Evolutionary conservation across 257 asterid genomes (phyloP).

Genomic region (Verbena officinalis): DNA sequence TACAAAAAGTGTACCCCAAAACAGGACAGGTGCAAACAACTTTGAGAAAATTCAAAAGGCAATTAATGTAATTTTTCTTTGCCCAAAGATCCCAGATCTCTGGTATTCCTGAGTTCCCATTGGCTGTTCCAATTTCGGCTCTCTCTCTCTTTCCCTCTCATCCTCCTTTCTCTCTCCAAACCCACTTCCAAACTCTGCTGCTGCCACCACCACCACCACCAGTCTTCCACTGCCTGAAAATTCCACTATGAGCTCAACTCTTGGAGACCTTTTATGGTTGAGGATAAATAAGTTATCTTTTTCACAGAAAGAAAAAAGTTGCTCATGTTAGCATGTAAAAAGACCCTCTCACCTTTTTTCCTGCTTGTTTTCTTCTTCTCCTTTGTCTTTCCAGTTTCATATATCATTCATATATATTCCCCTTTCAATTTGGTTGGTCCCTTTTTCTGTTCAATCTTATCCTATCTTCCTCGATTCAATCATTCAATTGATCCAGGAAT

Average conservation of each 20-base stretch:
- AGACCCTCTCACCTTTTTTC: conserved; percentile 16
- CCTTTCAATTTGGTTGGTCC: too few species aligned
- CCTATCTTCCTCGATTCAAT: conserved; percentile 23
- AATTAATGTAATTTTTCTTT: conserved; percentile 30
- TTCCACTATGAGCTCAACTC: conserved; percentile 35
- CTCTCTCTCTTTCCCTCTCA: conserved; percentile 18
- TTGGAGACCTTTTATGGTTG: conserved; percentile 26
- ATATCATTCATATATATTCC: conserved; percentile 9
- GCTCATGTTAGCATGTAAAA: conserved; percentile 10
- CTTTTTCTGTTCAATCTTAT: conserved; percentile 20
- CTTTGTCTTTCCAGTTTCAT: background rate
- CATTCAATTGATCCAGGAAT: background rate
- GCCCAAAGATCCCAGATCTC: conserved; percentile 29
- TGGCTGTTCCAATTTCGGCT: conserved; percentile 32
- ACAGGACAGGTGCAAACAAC: background rate
- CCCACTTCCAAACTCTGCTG: too few species aligned
- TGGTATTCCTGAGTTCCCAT: conserved; percentile 31
- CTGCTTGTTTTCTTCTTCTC: conserved; percentile 6
- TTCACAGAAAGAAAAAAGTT: conserved; percentile 3
- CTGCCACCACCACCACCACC: conserved; percentile 26
- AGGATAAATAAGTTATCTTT: conserved; percentile 21
- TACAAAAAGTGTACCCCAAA: background rate
- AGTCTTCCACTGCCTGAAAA: conserved; percentile 18
- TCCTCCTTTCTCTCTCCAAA: conserved; percentile 15
- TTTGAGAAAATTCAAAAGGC: conserved; percentile 12